Evolutionary conservation across 176 grass and related monocot species (phyloP).

Genomic region (Triticum dicoccoides): DNA sequence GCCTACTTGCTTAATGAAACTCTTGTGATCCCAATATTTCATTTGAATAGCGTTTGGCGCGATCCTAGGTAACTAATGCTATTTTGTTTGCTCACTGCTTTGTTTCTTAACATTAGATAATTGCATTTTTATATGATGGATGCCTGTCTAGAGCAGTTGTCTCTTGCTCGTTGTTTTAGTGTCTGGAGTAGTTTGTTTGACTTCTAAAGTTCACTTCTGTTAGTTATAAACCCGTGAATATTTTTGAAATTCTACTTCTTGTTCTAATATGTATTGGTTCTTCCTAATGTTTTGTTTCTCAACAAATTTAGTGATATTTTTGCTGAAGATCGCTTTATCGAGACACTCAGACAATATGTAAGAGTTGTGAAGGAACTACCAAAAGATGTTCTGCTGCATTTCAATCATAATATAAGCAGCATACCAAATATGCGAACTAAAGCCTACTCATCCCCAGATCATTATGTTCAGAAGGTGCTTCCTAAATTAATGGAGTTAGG

Average conservation of each 20-base stretch:
- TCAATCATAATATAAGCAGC: constrained; percentile 82
- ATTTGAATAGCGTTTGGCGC: constrained; percentile 95
- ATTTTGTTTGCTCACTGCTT: neutral
- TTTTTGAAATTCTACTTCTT: neutral
- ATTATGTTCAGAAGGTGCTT: constrained; percentile 87
- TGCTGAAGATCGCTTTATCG: constrained; percentile 85
- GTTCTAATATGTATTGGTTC: neutral
- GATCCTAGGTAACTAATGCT: constrained; percentile 63
- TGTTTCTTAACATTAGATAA: neutral
- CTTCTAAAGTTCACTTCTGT: neutral
- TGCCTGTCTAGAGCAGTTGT: neutral
- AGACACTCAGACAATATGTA: constrained; percentile 69
- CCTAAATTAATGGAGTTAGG: constrained; percentile 77
- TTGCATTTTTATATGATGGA: neutral
- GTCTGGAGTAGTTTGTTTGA: neutral
- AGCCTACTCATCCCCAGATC: constrained; percentile 66
- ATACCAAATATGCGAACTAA: constrained; percentile 97
- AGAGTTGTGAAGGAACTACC: constrained; percentile 78
- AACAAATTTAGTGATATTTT: constrained; percentile 95
- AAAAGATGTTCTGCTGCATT: constrained; percentile 61
- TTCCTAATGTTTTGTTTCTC: constrained; percentile 42
- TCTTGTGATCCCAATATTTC: constrained; percentile 89
- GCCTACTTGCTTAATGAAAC: constrained; percentile 88
- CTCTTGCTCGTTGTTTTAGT: neutral
- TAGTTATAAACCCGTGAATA: neutral